These are phyloP conservation scores for Zymoseptoria pseudotritici DNA, from an alignment of 2,329 filamentous ascomycete genomes.

Conservation along the genomic window DNA sequence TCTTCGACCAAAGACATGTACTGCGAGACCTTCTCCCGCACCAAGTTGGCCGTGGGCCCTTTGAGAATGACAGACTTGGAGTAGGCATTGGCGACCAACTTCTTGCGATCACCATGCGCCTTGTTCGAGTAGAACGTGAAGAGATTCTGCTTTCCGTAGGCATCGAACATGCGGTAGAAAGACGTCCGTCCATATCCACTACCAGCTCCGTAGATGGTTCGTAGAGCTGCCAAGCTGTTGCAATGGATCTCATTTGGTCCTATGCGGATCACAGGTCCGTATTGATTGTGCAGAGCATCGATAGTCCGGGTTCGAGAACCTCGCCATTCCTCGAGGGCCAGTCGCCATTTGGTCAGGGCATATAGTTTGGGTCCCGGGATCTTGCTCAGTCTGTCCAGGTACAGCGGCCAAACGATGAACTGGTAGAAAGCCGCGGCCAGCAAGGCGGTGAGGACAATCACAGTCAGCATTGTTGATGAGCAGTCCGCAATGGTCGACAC, in stretches of 20 bases:
- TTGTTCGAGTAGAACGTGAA: slow-evolving; percentile 43
- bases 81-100: slow-evolving; percentile 46
- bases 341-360: slow-evolving; percentile 39
- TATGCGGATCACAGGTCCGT: slow-evolving; percentile 44
- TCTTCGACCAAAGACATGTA: slow-evolving; percentile 38
- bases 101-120: slow-evolving; percentile 46
- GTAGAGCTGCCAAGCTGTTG: slow-evolving; percentile 39
- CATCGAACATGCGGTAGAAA: slow-evolving; percentile 52
- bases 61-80: slow-evolving; percentile 43
- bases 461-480: not conserved
- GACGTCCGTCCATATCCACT: slow-evolving; percentile 43
- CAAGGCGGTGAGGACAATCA: not conserved
- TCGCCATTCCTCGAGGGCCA: slow-evolving; percentile 39
- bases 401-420: slow-evolving; percentile 10
- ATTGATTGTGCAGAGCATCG: slow-evolving; percentile 37
- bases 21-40: slow-evolving; percentile 35
- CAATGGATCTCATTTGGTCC: slow-evolving; percentile 42
- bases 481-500: not conserved
- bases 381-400: slow-evolving; percentile 9
- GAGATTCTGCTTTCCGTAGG: slow-evolving; percentile 45
- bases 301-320: slow-evolving; percentile 39
- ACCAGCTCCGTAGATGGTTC: slow-evolving; percentile 50
- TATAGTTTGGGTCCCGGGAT: slow-evolving; percentile 37
- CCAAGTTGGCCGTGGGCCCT: slow-evolving; percentile 25
- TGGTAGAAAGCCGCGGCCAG: slow-evolving; percentile 2